Evolutionary conservation across 306 rosid species (phyloP).

Genomic region (Abrus pulchellus): DNA sequence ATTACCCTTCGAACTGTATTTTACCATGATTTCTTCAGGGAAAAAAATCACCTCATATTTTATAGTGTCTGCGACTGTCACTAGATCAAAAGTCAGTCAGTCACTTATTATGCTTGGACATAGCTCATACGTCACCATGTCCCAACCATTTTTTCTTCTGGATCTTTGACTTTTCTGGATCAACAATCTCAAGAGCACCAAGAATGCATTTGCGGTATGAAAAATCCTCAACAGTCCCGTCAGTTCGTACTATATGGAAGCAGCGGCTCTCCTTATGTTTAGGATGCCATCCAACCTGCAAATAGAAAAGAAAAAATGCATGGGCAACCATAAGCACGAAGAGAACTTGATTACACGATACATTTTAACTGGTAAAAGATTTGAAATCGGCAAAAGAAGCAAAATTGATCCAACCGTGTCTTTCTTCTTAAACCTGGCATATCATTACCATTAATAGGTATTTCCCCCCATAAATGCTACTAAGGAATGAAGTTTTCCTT

Average conservation of each 20-base stretch:
- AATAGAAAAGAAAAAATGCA: constrained; percentile 30
- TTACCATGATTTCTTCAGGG: constrained; percentile 43
- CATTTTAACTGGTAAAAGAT: constrained; percentile 2
- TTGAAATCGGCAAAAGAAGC: constrained; percentile 29
- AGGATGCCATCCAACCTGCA: constrained; percentile 82
- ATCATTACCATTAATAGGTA: neutral
- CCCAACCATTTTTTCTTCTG: constrained; percentile 57
- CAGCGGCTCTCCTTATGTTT: constrained; percentile 64
- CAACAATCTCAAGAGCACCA: constrained; percentile 74
- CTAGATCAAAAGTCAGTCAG: constrained; percentile 30
- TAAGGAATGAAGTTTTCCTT: constrained; percentile 2
- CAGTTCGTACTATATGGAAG: constrained; percentile 69
- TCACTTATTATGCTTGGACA: constrained; percentile 47
- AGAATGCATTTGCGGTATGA: constrained; percentile 84
- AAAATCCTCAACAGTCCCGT: constrained; percentile 84
- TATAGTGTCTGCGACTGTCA: constrained; percentile 17
- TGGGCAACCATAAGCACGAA: constrained; percentile 18
- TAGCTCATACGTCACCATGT: constrained; percentile 37
- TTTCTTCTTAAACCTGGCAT: constrained; percentile 8
- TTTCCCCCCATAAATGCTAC: neutral
- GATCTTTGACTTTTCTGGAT: constrained; percentile 63
- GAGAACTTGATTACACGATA: neutral
- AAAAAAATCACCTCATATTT: constrained; percentile 38
- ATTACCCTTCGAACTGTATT: constrained; percentile 39
- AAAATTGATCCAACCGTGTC: neutral